These are phyloP conservation scores for Suillus bovinus DNA, from an alignment of 768 basidiomycete genomes.

Conservation along the genomic window DNA sequence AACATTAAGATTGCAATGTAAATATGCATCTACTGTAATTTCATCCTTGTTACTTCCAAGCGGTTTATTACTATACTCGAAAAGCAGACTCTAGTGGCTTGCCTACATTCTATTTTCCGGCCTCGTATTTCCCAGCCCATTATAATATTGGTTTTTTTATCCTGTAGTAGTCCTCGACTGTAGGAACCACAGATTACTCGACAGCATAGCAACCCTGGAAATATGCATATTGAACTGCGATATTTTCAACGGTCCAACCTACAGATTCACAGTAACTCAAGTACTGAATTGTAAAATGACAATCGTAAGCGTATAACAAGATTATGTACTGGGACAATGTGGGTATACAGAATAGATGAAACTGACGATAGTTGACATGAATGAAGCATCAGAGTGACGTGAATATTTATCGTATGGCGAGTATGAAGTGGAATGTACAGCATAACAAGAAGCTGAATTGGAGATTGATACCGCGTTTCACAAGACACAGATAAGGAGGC, in stretches of 20 bases:
- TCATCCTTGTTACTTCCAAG: no score
- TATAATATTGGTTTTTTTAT: no score
- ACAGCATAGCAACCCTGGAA: neutral
- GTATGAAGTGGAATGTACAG: neutral
- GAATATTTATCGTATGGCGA: neutral
- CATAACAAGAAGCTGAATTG: neutral
- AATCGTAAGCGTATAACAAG: neutral
- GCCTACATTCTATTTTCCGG: no score
- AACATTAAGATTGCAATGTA: no score
- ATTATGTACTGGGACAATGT: neutral
- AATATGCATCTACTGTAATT: no score
- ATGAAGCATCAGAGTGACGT: neutral
- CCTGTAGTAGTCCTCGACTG: no score
- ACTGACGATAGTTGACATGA: neutral
- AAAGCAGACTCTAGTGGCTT: no score
- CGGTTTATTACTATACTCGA: no score
- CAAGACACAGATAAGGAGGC: neutral
- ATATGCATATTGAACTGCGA: neutral
- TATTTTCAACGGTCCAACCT: neutral
- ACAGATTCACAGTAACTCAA: neutral
- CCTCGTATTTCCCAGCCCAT: no score
- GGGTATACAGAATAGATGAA: constrained; percentile 2
- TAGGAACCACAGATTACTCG: neutral
- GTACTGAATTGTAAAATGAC: neutral
- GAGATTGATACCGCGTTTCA: neutral